A percentile compares a stretch with the other conserved stretches of the same genome.
phyloP scores from a whole-genome alignment of 2,329 filamentous ascomycete genomes.

The Hortaea sp. region DNA sequence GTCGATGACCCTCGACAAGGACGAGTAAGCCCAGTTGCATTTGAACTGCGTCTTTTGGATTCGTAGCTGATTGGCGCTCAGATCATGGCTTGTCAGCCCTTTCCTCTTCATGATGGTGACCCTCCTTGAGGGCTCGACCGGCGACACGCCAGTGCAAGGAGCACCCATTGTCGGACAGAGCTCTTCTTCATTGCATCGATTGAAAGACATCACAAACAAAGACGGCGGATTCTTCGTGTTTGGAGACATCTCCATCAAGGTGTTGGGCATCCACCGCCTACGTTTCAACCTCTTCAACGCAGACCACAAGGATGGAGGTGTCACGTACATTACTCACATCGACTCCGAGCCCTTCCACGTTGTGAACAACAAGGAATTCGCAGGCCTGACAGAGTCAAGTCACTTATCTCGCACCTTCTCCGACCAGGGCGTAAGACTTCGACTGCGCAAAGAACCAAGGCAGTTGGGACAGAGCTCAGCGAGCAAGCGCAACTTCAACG shows the following conservation, averaged over 20 bases:
- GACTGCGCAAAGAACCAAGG: constrained; percentile 73
- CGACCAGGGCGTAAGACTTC: constrained; percentile 75
- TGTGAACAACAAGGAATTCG: constrained; percentile 55
- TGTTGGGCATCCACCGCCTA: constrained; percentile 61
- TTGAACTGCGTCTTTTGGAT: neutral
- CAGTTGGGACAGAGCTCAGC: constrained; percentile 8
- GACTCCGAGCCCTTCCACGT: constrained; percentile 56
- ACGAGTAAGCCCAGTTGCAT: constrained; percentile 1
- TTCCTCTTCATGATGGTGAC: constrained; percentile 54
- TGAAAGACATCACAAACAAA: constrained; percentile 67
- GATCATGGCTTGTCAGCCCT: constrained; percentile 53
- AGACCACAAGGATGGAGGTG: constrained; percentile 31
- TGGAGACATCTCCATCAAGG: constrained; percentile 70
- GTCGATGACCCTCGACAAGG: constrained; percentile 11
- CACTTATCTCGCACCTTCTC: constrained; percentile 71
- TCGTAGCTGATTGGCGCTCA: constrained; percentile 19
- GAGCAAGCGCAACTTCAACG: neutral
- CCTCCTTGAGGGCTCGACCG: constrained; percentile 30
- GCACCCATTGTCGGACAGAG: constrained; percentile 49
- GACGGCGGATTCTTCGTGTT: constrained; percentile 89
- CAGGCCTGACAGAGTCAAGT: constrained; percentile 72
- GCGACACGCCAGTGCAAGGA: constrained; percentile 10
- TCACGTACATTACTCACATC: constrained; percentile 43
- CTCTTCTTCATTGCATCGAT: constrained; percentile 69
- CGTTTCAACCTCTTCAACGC: constrained; percentile 72